Base-by-base conservation (phyloP, 2,329 filamentous ascomycete genomes). In the Colletotrichum cereale region DNA sequence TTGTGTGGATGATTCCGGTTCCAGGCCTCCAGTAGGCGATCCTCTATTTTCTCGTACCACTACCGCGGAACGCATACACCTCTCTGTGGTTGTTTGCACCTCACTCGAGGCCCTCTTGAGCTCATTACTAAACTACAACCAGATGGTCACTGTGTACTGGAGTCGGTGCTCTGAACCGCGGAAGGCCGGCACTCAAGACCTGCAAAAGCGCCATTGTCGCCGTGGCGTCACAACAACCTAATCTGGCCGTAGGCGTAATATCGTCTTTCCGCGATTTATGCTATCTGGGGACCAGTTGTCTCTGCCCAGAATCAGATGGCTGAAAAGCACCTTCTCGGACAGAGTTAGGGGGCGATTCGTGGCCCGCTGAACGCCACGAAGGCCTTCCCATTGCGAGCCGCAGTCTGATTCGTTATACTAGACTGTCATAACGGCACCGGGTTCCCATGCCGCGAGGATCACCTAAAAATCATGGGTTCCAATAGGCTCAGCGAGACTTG, bases 21-120 rank as follows among this genome's bases (percentile, higher is more conserved):
- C 78, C 79, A 18, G 79, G 76, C 34, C 81, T 81, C 80, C 80
- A 82, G 53, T 79, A 82, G 0, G 79, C 80, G 60, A 86, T 86
- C 1, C 83, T 82, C 34, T 86, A 86, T 71, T 85, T 86, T 72
- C 82, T 82, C 11, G 81, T 80, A 0, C 80, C 80, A 47, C 79
- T 82, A 60, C 77, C 78, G 5, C 82, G 72, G 47, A 84, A 84
- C 0, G 78, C 78, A 63, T 83, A 83, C 0, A 83, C 81, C 47
- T 84, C 82, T 18, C 74, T 68, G 62, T 81, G 77, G n/a, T 80
- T 77, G 14, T 63, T 69, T 11, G 70, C 67, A 12, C 76, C 79
- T 8, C 78, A 76, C 24, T 69, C 48, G 52, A 80, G 67, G 58
- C 82, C 79, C 29, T 76, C 75, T 18, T 77, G 67, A 1, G 78